Percentiles rank a stretch among this genome's conserved stretches.
Conservation (phyloP, 441 rosid genomes). For the Pelargonium myrrhifolium region DNA sequence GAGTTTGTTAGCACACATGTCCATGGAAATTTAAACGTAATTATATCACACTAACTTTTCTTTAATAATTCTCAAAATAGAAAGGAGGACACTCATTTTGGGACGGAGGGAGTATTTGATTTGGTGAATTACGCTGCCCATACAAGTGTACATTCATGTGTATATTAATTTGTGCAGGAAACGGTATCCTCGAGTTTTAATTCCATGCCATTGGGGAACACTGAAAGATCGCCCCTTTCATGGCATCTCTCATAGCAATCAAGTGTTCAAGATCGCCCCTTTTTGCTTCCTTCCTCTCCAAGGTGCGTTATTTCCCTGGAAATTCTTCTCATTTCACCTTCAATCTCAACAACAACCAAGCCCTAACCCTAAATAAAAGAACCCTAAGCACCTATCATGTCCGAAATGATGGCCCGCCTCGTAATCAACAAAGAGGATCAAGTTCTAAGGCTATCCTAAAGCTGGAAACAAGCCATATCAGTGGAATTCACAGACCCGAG, state of each 20-base stretch:
- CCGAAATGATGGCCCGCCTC: slow-evolving; percentile 30
- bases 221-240: slow-evolving; percentile 12
- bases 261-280: slow-evolving; percentile 27
- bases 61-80: too few species aligned
- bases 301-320: slow-evolving; percentile 28
- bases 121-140: neutral
- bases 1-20: too few species aligned
- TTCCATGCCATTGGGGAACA: neutral
- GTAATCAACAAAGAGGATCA: slow-evolving; percentile 19
- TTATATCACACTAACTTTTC: too few species aligned
- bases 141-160: neutral
- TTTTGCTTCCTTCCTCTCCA: slow-evolving; percentile 22
- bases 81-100: too few species aligned
- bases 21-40: too few species aligned
- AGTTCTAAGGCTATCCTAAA: slow-evolving; percentile 12
- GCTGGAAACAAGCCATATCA: slow-evolving; percentile 21
- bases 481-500: neutral
- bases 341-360: slow-evolving; percentile 10
- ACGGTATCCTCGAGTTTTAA: neutral
- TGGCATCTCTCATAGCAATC: slow-evolving; percentile 50
- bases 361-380: slow-evolving; percentile 22
- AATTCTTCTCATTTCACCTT: slow-evolving; percentile 20
- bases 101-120: too few species aligned
- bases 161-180: neutral
- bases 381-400: slow-evolving; percentile 45